Conservation (phyloP, 805 yeast genomes). For the Myxozyma lipomycoides region DNA sequence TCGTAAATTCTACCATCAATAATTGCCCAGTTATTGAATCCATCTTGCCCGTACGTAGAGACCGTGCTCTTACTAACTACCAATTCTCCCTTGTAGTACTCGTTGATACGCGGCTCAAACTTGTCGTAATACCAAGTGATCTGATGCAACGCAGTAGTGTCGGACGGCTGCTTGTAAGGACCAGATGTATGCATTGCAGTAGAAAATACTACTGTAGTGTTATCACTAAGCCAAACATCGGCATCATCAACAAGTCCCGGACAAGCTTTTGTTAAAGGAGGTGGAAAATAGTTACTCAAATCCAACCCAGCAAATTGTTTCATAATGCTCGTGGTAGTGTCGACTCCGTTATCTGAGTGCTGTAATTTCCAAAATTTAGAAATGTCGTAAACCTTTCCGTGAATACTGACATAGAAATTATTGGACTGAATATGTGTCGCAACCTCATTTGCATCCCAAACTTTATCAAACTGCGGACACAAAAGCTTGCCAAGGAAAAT, state of each 20-base stretch:
- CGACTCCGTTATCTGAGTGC: constrained; percentile 41
- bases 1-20: constrained; percentile 39
- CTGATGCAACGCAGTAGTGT: constrained; percentile 37
- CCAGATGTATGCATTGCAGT: constrained; percentile 39
- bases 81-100: constrained; percentile 39
- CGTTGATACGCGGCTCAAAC: constrained; percentile 37
- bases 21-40: constrained; percentile 35
- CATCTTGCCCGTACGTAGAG: constrained; percentile 27
- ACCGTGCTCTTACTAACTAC: constrained; percentile 36
- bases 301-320: constrained; percentile 41
- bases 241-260: constrained; percentile 39
- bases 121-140: constrained; percentile 39
- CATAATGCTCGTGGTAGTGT: constrained; percentile 37
- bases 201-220: constrained; percentile 34
- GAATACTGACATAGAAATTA: constrained; percentile 41
- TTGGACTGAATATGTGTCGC: constrained; percentile 37
- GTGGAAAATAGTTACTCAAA: constrained; percentile 41
- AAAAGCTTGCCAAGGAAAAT: constrained; percentile 39
- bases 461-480: constrained; percentile 43
- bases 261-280: constrained; percentile 42
- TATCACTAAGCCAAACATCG: constrained; percentile 33
- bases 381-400: constrained; percentile 42
- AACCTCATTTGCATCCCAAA: constrained; percentile 41
- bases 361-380: constrained; percentile 39
- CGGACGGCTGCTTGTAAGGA: constrained; percentile 30